Evolutionary conservation across 140 eudicot species (phyloP).

Genomic region (Anethum foeniculum): DNA sequence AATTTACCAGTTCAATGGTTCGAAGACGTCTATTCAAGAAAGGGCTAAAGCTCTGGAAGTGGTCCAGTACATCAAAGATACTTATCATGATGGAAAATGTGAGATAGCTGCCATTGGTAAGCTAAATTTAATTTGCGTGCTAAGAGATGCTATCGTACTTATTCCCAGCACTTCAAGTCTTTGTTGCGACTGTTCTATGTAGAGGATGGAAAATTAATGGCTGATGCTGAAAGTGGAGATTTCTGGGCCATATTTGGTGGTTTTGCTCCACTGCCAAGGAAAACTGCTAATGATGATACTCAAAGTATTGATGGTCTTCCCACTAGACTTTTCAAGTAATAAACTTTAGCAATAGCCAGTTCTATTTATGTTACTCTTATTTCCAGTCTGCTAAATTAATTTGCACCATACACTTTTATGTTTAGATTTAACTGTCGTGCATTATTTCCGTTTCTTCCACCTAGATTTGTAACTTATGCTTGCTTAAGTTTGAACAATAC

Average conservation of each 20-base stretch:
- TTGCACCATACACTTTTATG: not conserved
- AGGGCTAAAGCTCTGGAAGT: constrained; percentile 96
- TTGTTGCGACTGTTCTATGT: constrained; percentile 14
- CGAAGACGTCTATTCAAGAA: constrained; percentile 91
- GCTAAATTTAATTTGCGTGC: not conserved
- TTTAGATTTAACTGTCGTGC: not conserved
- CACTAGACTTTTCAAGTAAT: constrained; percentile 63
- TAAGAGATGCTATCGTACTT: not conserved
- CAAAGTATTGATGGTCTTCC: constrained; percentile 32
- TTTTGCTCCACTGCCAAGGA: constrained; percentile 97
- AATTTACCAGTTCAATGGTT: constrained; percentile 90
- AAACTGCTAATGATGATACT: constrained; percentile 41
- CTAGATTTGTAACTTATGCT: not conserved
- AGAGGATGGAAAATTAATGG: constrained; percentile 99
- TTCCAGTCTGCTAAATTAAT: not conserved
- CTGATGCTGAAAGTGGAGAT: constrained; percentile 98
- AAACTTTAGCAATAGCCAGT: constrained; percentile 1
- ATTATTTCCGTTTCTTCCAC: not conserved
- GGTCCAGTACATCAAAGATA: constrained; percentile 92
- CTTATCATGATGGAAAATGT: constrained; percentile 96
- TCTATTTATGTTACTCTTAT: not conserved
- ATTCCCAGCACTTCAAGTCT: constrained; percentile 2
- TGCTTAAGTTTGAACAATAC: not conserved
- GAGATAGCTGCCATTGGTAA: constrained; percentile 88
- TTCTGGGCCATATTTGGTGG: constrained; percentile 99